These are phyloP conservation scores for Globisporangium heterothallicum DNA, from an alignment of 352 stramenopile genomes.

Conservation along the genomic window DNA sequence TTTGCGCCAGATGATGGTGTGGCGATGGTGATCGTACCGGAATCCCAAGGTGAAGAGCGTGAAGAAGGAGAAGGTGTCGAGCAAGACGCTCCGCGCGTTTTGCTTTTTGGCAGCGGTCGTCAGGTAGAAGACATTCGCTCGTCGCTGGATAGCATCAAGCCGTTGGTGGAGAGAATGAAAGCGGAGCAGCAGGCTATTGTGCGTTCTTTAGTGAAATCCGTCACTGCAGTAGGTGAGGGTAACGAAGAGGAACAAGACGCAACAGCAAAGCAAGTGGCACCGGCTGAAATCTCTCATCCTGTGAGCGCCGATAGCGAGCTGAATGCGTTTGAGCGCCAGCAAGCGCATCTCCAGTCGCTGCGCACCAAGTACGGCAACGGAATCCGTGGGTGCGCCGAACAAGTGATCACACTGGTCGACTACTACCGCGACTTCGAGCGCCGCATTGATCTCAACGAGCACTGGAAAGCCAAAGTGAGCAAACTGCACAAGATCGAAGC, in stretches of 20 bases:
- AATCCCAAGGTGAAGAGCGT: not conserved
- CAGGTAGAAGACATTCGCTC: conserved; percentile 46
- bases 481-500: conserved; percentile 74
- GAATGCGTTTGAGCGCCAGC: conserved; percentile 9
- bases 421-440: conserved; percentile 80
- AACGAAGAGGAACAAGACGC: not conserved
- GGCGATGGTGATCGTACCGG: not conserved
- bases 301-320: not conserved
- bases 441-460: conserved; percentile 61
- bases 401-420: conserved; percentile 76
- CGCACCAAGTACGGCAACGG: conserved; percentile 60
- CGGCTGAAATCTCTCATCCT: not conserved
- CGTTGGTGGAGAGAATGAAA: conserved; percentile 8
- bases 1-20: not conserved
- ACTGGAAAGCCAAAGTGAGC: conserved; percentile 59
- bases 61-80: conserved; percentile 1
- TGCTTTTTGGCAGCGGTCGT: conserved; percentile 34
- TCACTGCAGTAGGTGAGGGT: not conserved
- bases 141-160: conserved; percentile 27
- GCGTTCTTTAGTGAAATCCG: not conserved
- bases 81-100: not conserved
- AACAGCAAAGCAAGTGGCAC: not conserved
- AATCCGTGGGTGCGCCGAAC: conserved; percentile 55
- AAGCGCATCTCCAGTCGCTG: conserved; percentile 28
- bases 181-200: not conserved